phyloP scores from a whole-genome alignment of 1,139 yeast species.

The Yamadazyma oceani region DNA sequence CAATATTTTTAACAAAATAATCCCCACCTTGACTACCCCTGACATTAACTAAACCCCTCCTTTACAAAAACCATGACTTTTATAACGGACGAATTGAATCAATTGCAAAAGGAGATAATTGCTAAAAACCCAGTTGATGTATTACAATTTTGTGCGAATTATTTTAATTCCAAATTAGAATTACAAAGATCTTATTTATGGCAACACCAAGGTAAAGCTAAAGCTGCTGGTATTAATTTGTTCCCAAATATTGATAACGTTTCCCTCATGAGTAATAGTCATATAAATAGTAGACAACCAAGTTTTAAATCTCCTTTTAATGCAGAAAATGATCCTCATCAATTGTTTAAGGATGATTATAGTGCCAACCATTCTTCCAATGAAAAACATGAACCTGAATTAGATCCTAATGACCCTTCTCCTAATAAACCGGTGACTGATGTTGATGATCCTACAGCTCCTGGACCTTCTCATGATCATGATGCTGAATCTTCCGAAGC shows the following conservation, averaged over 20 bases:
- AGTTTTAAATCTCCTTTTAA: constrained; percentile 66
- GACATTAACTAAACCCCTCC: no score
- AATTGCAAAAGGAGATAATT: constrained; percentile 61
- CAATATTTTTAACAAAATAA: no score
- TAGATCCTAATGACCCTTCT: constrained; percentile 21
- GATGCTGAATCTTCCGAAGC: no score
- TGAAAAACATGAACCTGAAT: constrained; percentile 22
- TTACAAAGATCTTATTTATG: constrained; percentile 58
- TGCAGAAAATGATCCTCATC: constrained; percentile 55
- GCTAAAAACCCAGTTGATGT: constrained; percentile 66
- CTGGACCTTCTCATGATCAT: constrained; percentile 9
- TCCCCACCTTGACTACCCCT: no score
- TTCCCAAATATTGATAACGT: constrained; percentile 42
- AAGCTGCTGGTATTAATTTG: constrained; percentile 52
- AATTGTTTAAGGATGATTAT: constrained; percentile 49
- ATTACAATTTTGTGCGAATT: constrained; percentile 73
- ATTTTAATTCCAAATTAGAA: constrained; percentile 61
- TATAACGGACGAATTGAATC: constrained; percentile 53
- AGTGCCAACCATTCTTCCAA: constrained; percentile 33
- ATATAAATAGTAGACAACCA: constrained; percentile 41
- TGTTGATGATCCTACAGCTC: constrained; percentile 14
- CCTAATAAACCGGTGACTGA: constrained; percentile 7
- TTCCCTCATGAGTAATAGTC: constrained; percentile 24
- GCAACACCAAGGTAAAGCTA: constrained; percentile 52
- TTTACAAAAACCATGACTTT: constrained; percentile 11